Percentiles rank a stretch among this genome's conserved stretches.
Conservation (phyloP, 352 stramenopile species). For the Aphanomyces stellatus region DNA sequence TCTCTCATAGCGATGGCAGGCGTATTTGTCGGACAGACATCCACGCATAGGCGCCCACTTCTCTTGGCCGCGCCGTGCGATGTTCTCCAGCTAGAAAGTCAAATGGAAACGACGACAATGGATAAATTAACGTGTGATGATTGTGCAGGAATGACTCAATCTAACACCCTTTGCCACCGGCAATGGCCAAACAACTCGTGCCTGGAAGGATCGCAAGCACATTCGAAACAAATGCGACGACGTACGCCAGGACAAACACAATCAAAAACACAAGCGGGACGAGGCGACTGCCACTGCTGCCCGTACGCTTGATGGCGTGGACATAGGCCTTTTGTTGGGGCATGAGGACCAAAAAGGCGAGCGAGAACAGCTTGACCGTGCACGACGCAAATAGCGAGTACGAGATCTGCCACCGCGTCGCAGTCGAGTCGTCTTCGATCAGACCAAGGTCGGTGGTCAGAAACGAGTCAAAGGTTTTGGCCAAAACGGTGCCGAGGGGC, state of each 20-base stretch:
- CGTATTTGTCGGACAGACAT: too few species aligned
- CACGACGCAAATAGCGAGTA: constrained; percentile 4
- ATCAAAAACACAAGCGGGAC: constrained; percentile 33
- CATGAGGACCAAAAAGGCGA: constrained; percentile 41
- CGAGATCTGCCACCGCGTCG: background rate
- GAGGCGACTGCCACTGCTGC: constrained; percentile 33
- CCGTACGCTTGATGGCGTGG: constrained; percentile 48
- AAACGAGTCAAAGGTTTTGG: constrained; percentile 13
- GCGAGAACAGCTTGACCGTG: constrained; percentile 34
- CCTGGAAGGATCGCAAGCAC: constrained; percentile 35
- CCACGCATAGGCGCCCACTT: too few species aligned
- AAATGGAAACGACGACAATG: too few species aligned
- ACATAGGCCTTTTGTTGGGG: constrained; percentile 58
- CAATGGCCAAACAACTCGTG: constrained; percentile 27
- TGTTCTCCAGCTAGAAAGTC: too few species aligned
- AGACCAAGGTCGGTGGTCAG: background rate
- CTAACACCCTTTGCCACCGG: constrained; percentile 24
- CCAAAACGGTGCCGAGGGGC: background rate
- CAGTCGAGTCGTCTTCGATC: background rate
- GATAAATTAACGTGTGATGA: too few species aligned
- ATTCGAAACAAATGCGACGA: constrained; percentile 45
- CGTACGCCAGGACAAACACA: constrained; percentile 24
- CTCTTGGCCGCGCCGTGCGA: too few species aligned
- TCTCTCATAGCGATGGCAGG: too few species aligned
- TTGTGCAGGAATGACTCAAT: too few species aligned